Percentiles rank a stretch among this genome's conserved stretches.
These are phyloP conservation scores for Conoideocrella luteorostrata DNA, from an alignment of 2,329 filamentous ascomycete genomes.

Conservation along the genomic window DNA sequence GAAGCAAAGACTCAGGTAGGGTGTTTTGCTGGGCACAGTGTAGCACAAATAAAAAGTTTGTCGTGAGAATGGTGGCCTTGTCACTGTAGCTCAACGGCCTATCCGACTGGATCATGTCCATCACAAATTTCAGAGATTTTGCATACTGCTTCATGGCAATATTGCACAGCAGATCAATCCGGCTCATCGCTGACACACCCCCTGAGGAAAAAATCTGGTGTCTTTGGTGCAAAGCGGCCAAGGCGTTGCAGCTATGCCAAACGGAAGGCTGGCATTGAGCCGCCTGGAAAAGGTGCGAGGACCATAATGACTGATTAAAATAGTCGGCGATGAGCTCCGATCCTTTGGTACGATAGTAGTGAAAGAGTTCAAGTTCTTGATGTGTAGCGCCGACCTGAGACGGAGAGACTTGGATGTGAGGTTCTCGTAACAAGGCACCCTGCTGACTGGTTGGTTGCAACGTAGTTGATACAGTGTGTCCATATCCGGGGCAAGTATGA, in stretches of 20 bases:
- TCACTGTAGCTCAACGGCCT: too few relatives aligned
- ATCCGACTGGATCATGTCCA: too few relatives aligned
- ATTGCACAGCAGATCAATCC: background rate
- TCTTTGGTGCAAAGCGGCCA: background rate
- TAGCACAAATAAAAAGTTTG: too few relatives aligned
- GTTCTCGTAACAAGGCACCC: background rate
- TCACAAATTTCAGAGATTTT: too few relatives aligned
- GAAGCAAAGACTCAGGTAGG: too few relatives aligned
- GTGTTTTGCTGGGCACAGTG: too few relatives aligned
- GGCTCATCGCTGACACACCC: background rate
- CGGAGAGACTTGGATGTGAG: background rate
- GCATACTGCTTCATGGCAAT: background rate
- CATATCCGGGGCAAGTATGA: background rate
- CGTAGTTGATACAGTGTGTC: background rate
- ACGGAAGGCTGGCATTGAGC: background rate
- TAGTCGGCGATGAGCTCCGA: background rate
- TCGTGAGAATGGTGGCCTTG: too few relatives aligned
- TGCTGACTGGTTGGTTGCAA: background rate
- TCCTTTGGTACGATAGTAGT: background rate
- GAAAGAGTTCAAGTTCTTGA: background rate
- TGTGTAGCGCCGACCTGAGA: background rate
- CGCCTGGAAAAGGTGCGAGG: background rate
- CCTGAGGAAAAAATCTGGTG: background rate
- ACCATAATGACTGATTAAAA: background rate
- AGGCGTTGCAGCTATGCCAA: background rate